Evolutionary conservation across 352 stramenopile species (phyloP), one percentile per base, ranked within the genome.

Genomic region (Globisporangium takayamanum): DNA sequence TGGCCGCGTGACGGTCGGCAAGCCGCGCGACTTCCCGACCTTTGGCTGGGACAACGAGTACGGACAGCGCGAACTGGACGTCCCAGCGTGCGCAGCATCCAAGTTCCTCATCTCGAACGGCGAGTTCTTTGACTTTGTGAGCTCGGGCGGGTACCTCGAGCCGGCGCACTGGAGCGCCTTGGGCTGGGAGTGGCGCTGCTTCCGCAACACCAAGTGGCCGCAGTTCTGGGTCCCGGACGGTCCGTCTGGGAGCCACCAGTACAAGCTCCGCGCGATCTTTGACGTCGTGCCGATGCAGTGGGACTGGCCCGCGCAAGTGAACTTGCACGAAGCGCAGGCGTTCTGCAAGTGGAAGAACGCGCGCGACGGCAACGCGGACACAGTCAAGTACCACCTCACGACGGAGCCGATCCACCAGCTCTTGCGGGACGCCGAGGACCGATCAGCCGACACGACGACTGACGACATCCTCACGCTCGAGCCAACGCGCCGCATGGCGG

Each of bases 21-120:
- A 98, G 66, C 88, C 90, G 2, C 68, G 80, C 1, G 80, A 94
- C 54, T 98, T 97, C 67, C 89, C 90, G 44, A 96, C 89, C 0
- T 99, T 96, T 63, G 96, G 96, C 41, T 99, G 96, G 96, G 96
- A 99, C 71, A 99, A 98, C 69, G 96, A 99, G 70, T 99, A 98
- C 72, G 96, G 96, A 37, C 70, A 81, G 57, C 83, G 91, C 30
- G 73, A 85, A 16, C 68, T 98, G 2, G 68, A 83, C 5, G 95
- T 98, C 36, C 85, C 87, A 14, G 62, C 80, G 20, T 98, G 97
- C 68, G 65, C 87, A 30, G 92, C 84, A 18, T 94, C 76, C 55
- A 87, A 97, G 65, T 89, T 96, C 63, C 88, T 98, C 62, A 79
- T 98, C 25, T 98, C 88, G 10, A 99, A 99, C 73, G 96, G 94